phyloP scores from a whole-genome alignment of 805 yeast species.

The Suhomyces emberorum region DNA sequence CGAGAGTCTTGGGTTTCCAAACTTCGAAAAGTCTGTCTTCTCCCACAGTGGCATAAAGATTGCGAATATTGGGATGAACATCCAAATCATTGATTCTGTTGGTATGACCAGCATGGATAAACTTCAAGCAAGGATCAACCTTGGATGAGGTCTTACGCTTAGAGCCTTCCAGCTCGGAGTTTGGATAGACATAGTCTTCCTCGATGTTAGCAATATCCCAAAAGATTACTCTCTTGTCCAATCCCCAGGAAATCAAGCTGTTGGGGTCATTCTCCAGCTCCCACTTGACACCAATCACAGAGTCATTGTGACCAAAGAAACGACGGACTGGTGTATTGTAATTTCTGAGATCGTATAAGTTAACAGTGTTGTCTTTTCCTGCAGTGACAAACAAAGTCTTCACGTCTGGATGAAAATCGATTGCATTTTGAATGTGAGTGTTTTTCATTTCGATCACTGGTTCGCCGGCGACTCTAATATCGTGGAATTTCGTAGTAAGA shows the following conservation, averaged over 20 bases:
- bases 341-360: slow-evolving; percentile 73
- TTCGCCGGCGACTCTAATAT: slow-evolving; percentile 39
- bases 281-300: slow-evolving; percentile 43
- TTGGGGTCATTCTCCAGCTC: slow-evolving; percentile 48
- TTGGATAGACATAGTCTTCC: slow-evolving; percentile 46
- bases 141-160: slow-evolving; percentile 51
- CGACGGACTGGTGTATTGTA: slow-evolving; percentile 56
- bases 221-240: slow-evolving; percentile 64
- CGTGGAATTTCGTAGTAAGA: slow-evolving; percentile 56
- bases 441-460: slow-evolving; percentile 47
- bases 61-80: slow-evolving; percentile 59
- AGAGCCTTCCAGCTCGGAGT: slow-evolving; percentile 34
- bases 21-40: slow-evolving; percentile 75
- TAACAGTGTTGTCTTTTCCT: slow-evolving; percentile 70
- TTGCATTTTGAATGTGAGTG: slow-evolving; percentile 61
- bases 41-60: slow-evolving; percentile 63
- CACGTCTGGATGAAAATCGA: slow-evolving; percentile 59
- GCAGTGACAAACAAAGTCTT: slow-evolving; percentile 67
- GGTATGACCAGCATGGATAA: slow-evolving; percentile 87
- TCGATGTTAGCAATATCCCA: slow-evolving; percentile 71
- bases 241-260: slow-evolving; percentile 53
- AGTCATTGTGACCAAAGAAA: slow-evolving; percentile 61
- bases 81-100: slow-evolving; percentile 62
- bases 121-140: slow-evolving; percentile 69
- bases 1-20: slow-evolving; percentile 63